Conservation (phyloP, 164 flowering plant genomes). For the Paratinospora sagittata region DNA sequence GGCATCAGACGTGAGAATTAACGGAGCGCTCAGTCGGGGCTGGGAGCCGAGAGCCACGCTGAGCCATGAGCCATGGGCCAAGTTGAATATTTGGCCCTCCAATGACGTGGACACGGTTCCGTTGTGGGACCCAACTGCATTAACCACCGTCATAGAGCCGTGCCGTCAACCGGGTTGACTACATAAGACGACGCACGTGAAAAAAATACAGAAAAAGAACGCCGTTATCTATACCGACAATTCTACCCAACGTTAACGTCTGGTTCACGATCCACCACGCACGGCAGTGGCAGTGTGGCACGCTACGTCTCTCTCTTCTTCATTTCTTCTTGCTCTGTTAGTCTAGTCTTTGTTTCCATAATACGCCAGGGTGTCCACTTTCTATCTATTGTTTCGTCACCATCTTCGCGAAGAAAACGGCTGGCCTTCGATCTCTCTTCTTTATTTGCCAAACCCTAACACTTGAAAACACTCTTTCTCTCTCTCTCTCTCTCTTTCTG, state of each 20-base stretch:
- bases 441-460: neutral
- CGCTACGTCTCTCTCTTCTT: no score
- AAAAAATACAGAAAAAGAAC: neutral
- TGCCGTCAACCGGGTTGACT: neutral
- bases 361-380: neutral
- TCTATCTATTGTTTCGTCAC: neutral
- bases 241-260: slow-evolving; percentile 1
- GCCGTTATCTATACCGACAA: slow-evolving; percentile 2
- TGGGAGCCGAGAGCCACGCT: neutral
- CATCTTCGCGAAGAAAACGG: neutral
- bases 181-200: neutral
- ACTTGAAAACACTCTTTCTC: neutral
- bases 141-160: neutral
- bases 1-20: no score
- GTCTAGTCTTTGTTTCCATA: neutral
- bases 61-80: neutral
- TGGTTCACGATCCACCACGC: no score
- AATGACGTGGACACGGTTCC: neutral
- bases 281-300: no score
- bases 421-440: neutral
- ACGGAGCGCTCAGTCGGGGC: neutral
- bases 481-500: neutral
- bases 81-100: neutral
- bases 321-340: no score
- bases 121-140: neutral